Percentiles rank a stretch among this genome's conserved stretches.
Conservation (phyloP, 768 basidiomycete species). For the Mycena metata region DNA sequence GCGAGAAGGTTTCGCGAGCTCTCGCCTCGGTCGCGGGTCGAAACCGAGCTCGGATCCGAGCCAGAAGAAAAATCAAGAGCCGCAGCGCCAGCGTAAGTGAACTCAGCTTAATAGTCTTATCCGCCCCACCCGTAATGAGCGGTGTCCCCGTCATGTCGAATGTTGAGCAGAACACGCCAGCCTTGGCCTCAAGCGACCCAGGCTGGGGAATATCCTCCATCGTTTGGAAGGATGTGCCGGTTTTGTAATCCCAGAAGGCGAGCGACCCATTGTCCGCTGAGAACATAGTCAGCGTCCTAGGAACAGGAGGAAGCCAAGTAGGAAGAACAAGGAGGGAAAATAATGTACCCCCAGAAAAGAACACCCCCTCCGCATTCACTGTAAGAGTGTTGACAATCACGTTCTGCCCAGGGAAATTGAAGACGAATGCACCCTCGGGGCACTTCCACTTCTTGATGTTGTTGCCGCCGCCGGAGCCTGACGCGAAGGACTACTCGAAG, state of each 20-base stretch:
- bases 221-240: constrained; percentile 95
- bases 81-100: too few species aligned
- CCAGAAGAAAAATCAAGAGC: too few species aligned
- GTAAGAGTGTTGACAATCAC: constrained; percentile 97
- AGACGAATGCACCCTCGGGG: constrained; percentile 95
- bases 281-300: not conserved
- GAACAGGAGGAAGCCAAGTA: not conserved
- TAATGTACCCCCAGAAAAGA: constrained; percentile 92
- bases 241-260: constrained; percentile 95
- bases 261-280: constrained; percentile 92
- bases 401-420: constrained; percentile 96
- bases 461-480: constrained; percentile 97
- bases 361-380: constrained; percentile 95
- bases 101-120: constrained; percentile 96
- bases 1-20: too few species aligned
- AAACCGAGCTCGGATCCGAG: too few species aligned
- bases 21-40: too few species aligned
- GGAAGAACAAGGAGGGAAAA: too few species aligned
- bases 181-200: constrained; percentile 97
- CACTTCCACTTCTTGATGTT: constrained; percentile 99
- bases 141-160: constrained; percentile 97
- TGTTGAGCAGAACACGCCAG: constrained; percentile 96
- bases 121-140: constrained; percentile 95
- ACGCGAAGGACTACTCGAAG: too few species aligned
- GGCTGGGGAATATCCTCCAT: constrained; percentile 95